A percentile compares a stretch with the other conserved stretches of the same genome.
Evolutionary conservation across 768 basidiomycete species (phyloP).

Genomic region (Lentinula boryana): DNA sequence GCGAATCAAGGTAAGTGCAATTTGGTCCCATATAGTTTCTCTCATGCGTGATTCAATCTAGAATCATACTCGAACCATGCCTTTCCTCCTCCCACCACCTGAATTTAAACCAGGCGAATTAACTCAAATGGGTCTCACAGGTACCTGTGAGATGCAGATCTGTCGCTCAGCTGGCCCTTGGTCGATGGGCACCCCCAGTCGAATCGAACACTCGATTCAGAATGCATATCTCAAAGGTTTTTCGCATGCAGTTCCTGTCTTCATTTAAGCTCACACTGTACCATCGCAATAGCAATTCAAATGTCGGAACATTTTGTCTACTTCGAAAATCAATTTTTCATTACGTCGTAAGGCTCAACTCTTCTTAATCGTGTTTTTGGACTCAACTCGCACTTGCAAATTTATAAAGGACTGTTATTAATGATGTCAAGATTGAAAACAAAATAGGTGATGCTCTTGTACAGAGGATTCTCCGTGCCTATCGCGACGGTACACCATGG

Average conservation of each 20-base stretch:
- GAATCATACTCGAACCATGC: constrained; percentile 92
- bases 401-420: constrained; percentile 65
- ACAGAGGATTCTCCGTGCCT: constrained; percentile 83
- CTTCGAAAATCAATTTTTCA: constrained; percentile 94
- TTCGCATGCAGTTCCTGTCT: background rate
- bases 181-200: constrained; percentile 88
- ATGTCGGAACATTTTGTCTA: constrained; percentile 97
- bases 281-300: constrained; percentile 62
- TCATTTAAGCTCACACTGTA: background rate
- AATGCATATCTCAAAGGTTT: constrained; percentile 88
- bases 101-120: constrained; percentile 86
- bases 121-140: constrained; percentile 73
- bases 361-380: background rate
- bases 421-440: constrained; percentile 86
- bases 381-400: background rate
- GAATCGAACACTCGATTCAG: constrained; percentile 88
- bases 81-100: constrained; percentile 88
- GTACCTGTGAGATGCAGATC: constrained; percentile 96
- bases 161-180: constrained; percentile 94
- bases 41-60: constrained; percentile 21
- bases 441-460: constrained; percentile 93
- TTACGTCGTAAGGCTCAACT: constrained; percentile 60
- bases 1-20: constrained; percentile 70
- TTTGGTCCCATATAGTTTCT: background rate
- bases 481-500: constrained; percentile 78